Conservation (phyloP, 306 rosid genomes). For the Rubus parviflorus region DNA sequence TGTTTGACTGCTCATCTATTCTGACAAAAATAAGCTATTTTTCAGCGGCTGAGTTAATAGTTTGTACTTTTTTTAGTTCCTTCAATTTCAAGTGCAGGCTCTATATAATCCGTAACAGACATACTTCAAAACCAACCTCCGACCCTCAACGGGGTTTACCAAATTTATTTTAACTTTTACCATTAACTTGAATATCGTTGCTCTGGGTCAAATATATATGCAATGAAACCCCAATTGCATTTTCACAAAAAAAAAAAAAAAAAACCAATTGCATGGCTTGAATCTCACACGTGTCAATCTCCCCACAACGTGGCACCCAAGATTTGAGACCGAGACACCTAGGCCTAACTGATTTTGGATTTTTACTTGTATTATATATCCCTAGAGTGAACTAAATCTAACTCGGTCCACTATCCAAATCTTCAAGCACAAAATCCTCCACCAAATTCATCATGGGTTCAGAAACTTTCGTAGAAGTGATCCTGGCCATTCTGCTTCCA, state of each 20-base stretch:
- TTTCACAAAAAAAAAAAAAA: too few species aligned
- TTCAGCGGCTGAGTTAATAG: background rate
- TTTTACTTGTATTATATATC: background rate
- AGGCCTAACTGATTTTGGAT: background rate
- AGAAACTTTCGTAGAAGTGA: constrained; percentile 58
- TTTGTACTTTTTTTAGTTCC: background rate
- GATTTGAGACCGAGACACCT: background rate
- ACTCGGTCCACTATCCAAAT: background rate
- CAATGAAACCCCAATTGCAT: background rate
- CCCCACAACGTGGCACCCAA: background rate
- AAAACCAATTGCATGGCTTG: background rate
- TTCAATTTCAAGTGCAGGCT: background rate
- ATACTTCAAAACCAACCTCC: too few species aligned
- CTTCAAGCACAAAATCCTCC: background rate
- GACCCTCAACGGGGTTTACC: too few species aligned
- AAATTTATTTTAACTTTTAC: too few species aligned
- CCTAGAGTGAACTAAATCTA: background rate
- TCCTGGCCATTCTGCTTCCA: constrained; percentile 60
- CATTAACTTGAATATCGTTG: too few species aligned
- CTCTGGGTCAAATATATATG: too few species aligned
- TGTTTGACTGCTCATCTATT: background rate
- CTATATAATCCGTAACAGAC: too few species aligned
- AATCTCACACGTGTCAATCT: background rate
- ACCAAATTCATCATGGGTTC: constrained; percentile 44
- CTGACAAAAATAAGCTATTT: too few species aligned